Evolutionary conservation across 805 yeast species (phyloP).

Genomic region (Naumovozyma baii): DNA sequence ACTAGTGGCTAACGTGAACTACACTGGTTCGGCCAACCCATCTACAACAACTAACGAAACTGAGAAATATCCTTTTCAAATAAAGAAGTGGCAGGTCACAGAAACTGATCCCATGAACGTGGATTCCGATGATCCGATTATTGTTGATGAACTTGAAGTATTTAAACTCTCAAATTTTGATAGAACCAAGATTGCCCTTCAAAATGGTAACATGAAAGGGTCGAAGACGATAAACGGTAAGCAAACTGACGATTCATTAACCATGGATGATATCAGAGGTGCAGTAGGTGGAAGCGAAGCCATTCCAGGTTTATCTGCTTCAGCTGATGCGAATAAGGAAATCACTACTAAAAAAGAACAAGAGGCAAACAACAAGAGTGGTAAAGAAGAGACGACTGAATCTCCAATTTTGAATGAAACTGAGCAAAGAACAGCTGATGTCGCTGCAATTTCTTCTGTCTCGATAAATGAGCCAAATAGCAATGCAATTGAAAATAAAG

Average conservation of each 20-base stretch:
- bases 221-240: slow-evolving; percentile 1
- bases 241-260: slow-evolving; percentile 24
- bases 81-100: slow-evolving; percentile 16
- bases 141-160: slow-evolving; percentile 4
- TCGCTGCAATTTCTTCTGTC: no score
- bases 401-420: no score
- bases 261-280: slow-evolving; percentile 43
- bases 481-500: no score
- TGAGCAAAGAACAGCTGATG: no score
- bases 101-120: background rate
- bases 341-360: slow-evolving; percentile 6
- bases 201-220: slow-evolving; percentile 7
- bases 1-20: slow-evolving; percentile 3
- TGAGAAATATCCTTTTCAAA: slow-evolving; percentile 16
- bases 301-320: slow-evolving; percentile 36
- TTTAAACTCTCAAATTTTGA: slow-evolving; percentile 36
- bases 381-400: no score
- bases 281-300: slow-evolving; percentile 42
- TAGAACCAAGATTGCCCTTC: slow-evolving; percentile 9
- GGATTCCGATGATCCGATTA: background rate
- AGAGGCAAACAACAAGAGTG: background rate
- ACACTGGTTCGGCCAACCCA: background rate
- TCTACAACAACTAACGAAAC: slow-evolving; percentile 5
- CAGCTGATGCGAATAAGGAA: slow-evolving; percentile 4
- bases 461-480: no score